Evolutionary conservation across 805 yeast species (phyloP).

Genomic region (Candida nemodendra): DNA sequence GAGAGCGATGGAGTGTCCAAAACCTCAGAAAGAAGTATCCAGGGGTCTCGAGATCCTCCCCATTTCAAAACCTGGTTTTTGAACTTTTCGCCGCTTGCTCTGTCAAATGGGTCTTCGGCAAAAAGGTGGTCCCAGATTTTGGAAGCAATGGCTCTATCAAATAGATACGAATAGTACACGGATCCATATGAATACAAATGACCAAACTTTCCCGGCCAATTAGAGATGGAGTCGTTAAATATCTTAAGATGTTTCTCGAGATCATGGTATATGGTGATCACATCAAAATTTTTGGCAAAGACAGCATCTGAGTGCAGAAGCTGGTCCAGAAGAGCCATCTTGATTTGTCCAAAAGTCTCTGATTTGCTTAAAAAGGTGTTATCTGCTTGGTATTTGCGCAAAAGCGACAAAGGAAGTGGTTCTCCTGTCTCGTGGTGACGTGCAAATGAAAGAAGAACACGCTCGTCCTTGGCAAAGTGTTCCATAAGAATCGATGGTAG

Average conservation of each 20-base stretch:
- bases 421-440: slow-evolving; percentile 67
- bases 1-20: slow-evolving; percentile 60
- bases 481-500: slow-evolving; percentile 97
- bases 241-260: slow-evolving; percentile 59
- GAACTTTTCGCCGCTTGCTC: slow-evolving; percentile 74
- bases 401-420: slow-evolving; percentile 48
- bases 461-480: slow-evolving; percentile 77
- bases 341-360: slow-evolving; percentile 82
- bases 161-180: slow-evolving; percentile 84
- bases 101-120: slow-evolving; percentile 62
- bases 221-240: slow-evolving; percentile 66
- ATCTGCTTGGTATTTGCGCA: slow-evolving; percentile 52
- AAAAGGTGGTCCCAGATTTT: slow-evolving; percentile 79
- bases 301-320: slow-evolving; percentile 56
- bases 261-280: slow-evolving; percentile 61
- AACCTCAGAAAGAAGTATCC: slow-evolving; percentile 80
- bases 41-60: slow-evolving; percentile 94
- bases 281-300: slow-evolving; percentile 46
- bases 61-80: slow-evolving; percentile 70
- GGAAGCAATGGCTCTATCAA: slow-evolving; percentile 91
- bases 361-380: slow-evolving; percentile 56
- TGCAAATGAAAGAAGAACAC: slow-evolving; percentile 73
- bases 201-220: slow-evolving; percentile 94
- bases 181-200: slow-evolving; percentile 94
- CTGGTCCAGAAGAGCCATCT: slow-evolving; percentile 90